Conservation (phyloP, 2,329 filamentous ascomycete species). For the Cladosporium sp. region DNA sequence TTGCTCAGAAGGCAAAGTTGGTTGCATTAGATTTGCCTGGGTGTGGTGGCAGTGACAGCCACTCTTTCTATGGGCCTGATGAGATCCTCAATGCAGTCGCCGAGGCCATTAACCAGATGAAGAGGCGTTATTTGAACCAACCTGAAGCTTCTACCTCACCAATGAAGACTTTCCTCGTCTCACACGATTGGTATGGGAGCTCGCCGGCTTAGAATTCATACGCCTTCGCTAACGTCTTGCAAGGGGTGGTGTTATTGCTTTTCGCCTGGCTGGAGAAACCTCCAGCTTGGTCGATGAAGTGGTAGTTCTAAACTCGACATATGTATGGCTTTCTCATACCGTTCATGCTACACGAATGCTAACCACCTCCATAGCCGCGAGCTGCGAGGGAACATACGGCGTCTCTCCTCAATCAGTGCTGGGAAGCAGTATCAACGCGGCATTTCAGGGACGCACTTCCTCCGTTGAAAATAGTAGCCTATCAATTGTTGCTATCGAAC, state of each 20-base stretch:
- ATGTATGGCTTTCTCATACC: conserved; percentile 40
- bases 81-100: conserved; percentile 51
- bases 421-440: not conserved
- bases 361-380: not conserved
- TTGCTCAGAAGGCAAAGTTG: conserved; percentile 40
- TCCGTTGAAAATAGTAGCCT: not conserved
- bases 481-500: not conserved
- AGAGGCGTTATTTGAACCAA: conserved; percentile 38
- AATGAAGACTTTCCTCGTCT: not conserved
- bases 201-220: not conserved
- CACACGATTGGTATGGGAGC: conserved; percentile 1
- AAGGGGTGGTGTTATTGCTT: conserved; percentile 47
- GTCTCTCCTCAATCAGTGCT: not conserved
- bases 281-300: conserved; percentile 52
- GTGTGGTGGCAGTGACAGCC: conserved; percentile 53
- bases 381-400: conserved; percentile 1
- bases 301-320: conserved; percentile 50
- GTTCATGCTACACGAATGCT: too few relatives aligned
- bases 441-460: not conserved
- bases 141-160: not conserved
- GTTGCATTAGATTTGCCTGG: conserved; percentile 57
- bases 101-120: conserved; percentile 50
- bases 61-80: conserved; percentile 47
- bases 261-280: conserved; percentile 56
- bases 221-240: conserved; percentile 32